Base-by-base conservation (phyloP, 208 protist species). In the Balamuthia mandrillaris region DNA sequence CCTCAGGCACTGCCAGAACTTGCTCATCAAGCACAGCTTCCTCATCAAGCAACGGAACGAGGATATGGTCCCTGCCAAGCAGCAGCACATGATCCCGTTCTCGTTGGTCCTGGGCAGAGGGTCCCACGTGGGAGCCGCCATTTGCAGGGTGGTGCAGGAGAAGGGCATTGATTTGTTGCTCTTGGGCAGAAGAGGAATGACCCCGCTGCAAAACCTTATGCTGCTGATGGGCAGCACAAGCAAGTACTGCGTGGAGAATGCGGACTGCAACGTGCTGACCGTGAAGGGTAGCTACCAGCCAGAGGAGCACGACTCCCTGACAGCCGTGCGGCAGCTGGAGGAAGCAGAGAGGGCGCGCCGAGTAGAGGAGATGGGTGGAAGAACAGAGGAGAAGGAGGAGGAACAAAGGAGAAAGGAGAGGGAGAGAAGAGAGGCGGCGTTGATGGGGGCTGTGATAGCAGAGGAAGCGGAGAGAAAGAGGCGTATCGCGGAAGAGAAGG, bases 171-270 rank as follows among this genome's bases (percentile, higher is more conserved):
- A 81, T 31, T 81, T 81, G 47, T 49, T 81, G 5, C 47, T 81
- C 27, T 18, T 81, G 9, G 72, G 72, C n/a, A 78, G 72, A 39
- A 10, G 72, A 9, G 72, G 72, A 10, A 81, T 81, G 72, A 74
- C 18, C 49, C 18, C 49, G 18, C n/a, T 56, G 18, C 49, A 56
- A n/a, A n/a, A n/a, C n/a, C n/a, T n/a, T n/a, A 56, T 18, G 49
- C 49, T 56, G 49, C 18, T 56, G 49, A 56, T n/a, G 18, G 49
- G 49, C 18, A 24, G 18, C 49, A n/a, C n/a, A 24, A 24, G 18
- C 49, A 56, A 56, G n/a, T 56, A 56, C n/a, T 56, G 49, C n/a
- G 18, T 56, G n/a, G 49, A 56, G 49, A 56, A 56, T 56, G 49
- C 49, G 18, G 49, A 56, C n/a, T 56, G 49, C 49, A 56, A 56